These are phyloP conservation scores for Clonostachys sp. DNA, from an alignment of 2,329 filamentous ascomycete genomes.

Conservation along the genomic window DNA sequence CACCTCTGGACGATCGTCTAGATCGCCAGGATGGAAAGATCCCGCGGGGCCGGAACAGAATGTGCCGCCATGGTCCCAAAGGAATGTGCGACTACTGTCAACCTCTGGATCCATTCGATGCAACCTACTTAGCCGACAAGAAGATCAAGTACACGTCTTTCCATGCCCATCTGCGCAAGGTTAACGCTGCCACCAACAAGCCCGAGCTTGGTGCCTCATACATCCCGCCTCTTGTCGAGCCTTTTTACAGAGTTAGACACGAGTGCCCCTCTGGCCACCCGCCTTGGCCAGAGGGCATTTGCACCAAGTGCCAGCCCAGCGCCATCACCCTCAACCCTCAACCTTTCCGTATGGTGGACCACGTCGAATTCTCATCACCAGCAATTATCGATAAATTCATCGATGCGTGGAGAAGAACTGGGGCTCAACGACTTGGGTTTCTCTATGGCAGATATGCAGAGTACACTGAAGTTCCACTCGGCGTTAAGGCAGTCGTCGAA, in stretches of 20 bases:
- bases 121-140: conserved; percentile 85
- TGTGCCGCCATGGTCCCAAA: conserved; percentile 94
- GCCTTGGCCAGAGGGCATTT: conserved; percentile 93
- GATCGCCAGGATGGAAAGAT: conserved; percentile 93
- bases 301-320: conserved; percentile 95
- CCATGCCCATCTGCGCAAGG: conserved; percentile 88
- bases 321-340: conserved; percentile 95
- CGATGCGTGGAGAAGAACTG: conserved; percentile 85
- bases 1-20: conserved; percentile 77
- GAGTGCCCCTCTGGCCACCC: conserved; percentile 93
- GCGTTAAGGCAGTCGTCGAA: conserved; percentile 92
- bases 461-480: conserved; percentile 88
- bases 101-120: conserved; percentile 88
- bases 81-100: conserved; percentile 99
- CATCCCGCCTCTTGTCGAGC: conserved; percentile 90
- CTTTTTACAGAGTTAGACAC: conserved; percentile 82
- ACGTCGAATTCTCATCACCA: conserved; percentile 90
- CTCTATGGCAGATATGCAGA: conserved; percentile 88
- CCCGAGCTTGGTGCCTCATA: conserved; percentile 90
- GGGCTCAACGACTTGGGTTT: conserved; percentile 80
- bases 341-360: conserved; percentile 93
- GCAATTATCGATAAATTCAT: conserved; percentile 85
- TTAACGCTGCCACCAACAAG: conserved; percentile 95
- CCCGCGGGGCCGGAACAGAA: conserved; percentile 69
- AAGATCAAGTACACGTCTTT: conserved; percentile 99